A percentile compares a stretch with the other conserved stretches of the same genome.
Conservation (phyloP, 768 basidiomycete genomes). For the Melanogaster broomeanus region DNA sequence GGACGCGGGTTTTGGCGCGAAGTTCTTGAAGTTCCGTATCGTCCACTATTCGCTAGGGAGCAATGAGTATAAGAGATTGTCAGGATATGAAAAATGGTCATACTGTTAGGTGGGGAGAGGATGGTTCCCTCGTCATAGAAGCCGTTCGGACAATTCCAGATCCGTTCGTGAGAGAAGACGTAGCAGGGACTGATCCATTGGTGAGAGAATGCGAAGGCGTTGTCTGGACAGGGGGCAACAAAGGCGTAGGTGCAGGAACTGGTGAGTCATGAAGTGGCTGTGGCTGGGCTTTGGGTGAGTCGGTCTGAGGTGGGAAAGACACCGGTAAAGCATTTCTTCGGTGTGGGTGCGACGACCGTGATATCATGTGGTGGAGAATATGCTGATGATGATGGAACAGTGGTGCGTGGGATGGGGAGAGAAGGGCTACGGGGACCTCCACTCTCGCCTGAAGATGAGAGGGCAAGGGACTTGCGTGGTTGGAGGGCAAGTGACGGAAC, state of each 20-base stretch:
- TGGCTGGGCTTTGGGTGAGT: slow-evolving; percentile 30
- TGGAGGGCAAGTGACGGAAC: slow-evolving; percentile 47
- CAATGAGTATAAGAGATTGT: not conserved
- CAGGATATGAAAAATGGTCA: slow-evolving; percentile 2
- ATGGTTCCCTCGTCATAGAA: slow-evolving; percentile 27
- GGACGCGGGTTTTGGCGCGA: slow-evolving; percentile 76
- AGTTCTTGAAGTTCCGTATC: slow-evolving; percentile 77
- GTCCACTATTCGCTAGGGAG: slow-evolving; percentile 36
- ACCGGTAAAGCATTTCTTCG: slow-evolving; percentile 42
- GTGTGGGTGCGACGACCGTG: slow-evolving; percentile 12
- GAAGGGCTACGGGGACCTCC: slow-evolving; percentile 33
- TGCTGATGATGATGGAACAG: slow-evolving; percentile 3
- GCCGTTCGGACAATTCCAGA: slow-evolving; percentile 11
- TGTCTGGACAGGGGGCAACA: slow-evolving; percentile 16
- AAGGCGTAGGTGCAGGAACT: slow-evolving; percentile 4
- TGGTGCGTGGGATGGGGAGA: slow-evolving; percentile 31
- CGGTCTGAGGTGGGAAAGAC: slow-evolving; percentile 34
- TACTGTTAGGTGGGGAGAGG: slow-evolving; percentile 26
- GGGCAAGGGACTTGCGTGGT: slow-evolving; percentile 51
- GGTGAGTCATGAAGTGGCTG: slow-evolving; percentile 23
- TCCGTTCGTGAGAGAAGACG: slow-evolving; percentile 6
- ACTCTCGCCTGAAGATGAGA: slow-evolving; percentile 41
- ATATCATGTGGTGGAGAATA: slow-evolving; percentile 27
- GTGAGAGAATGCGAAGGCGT: slow-evolving; percentile 16
- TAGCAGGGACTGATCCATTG: slow-evolving; percentile 1